Evolutionary conservation across 2,329 filamentous ascomycete genomes (phyloP).

Genomic region (Chaetomiaceae sp.): DNA sequence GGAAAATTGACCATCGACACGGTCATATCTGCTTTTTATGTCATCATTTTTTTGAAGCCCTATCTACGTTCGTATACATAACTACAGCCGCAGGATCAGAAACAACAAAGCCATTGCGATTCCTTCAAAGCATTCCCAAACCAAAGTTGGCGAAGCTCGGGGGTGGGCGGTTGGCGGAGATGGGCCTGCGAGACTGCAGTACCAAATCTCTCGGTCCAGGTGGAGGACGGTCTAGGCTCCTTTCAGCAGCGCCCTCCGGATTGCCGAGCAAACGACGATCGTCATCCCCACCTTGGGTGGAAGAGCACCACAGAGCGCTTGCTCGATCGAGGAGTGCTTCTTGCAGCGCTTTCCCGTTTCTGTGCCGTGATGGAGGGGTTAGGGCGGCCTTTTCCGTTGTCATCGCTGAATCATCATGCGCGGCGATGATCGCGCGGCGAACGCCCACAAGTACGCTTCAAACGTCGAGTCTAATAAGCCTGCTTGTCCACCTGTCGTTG

Average conservation of each 20-base stretch:
- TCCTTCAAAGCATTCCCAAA: not conserved
- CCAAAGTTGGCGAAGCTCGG: not conserved
- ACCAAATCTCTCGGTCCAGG: slow-evolving; percentile 23
- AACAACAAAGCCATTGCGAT: not conserved
- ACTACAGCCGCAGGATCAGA: not conserved
- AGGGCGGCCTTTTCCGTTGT: slow-evolving; percentile 14
- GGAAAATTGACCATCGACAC: not conserved
- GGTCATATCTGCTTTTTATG: too few species aligned
- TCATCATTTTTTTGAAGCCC: too few species aligned
- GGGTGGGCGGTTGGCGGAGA: slow-evolving; percentile 14
- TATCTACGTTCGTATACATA: too few species aligned
- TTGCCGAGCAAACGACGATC: slow-evolving; percentile 36
- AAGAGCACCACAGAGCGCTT: too few species aligned
- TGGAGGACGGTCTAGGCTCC: slow-evolving; percentile 29
- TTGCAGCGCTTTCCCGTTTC: slow-evolving; percentile 23
- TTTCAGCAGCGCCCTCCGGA: slow-evolving; percentile 37
- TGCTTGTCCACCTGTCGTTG: too few species aligned
- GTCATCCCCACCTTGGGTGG: slow-evolving; percentile 32
- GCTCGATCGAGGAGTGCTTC: slow-evolving; percentile 35
- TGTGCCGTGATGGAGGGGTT: slow-evolving; percentile 13
- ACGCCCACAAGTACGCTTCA: slow-evolving; percentile 4
- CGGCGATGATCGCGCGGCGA: slow-evolving; percentile 11
- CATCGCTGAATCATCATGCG: slow-evolving; percentile 26
- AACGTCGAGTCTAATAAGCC: too few species aligned
- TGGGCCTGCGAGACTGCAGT: slow-evolving; percentile 12